Conservation (phyloP, 495 filamentous ascomycete species). For the Aspergillus egyptiacus region DNA sequence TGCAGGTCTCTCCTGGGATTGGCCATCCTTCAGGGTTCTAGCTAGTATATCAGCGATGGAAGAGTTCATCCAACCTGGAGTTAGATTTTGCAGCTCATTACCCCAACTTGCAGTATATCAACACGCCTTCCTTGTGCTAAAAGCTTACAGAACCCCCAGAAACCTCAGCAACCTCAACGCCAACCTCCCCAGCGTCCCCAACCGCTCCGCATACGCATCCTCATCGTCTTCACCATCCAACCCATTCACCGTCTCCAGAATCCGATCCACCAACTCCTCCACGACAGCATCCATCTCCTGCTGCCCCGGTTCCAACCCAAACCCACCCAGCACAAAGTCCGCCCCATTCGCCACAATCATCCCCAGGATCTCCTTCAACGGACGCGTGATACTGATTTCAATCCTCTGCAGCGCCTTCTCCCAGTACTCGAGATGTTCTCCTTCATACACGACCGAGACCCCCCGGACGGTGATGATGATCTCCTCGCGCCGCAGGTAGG, state of each 20-base stretch:
- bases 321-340: background rate
- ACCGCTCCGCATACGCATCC: background rate
- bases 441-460: background rate
- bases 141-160: background rate
- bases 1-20: too few relatives aligned
- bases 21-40: too few relatives aligned
- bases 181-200: background rate
- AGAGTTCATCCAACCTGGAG: too few relatives aligned
- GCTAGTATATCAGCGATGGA: too few relatives aligned
- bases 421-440: background rate
- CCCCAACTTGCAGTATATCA: background rate
- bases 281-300: too few relatives aligned
- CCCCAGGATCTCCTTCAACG: background rate
- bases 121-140: too few relatives aligned
- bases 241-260: background rate
- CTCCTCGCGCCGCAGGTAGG: background rate
- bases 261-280: background rate
- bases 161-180: background rate
- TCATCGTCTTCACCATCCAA: background rate
- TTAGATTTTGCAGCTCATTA: too few relatives aligned
- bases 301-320: too few relatives aligned
- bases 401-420: background rate
- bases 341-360: background rate
- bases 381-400: background rate
- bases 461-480: background rate